A percentile compares a stretch with the other conserved stretches of the same genome.
phyloP scores from a whole-genome alignment of 805 yeast genomes.

The Candida mattraensis region DNA sequence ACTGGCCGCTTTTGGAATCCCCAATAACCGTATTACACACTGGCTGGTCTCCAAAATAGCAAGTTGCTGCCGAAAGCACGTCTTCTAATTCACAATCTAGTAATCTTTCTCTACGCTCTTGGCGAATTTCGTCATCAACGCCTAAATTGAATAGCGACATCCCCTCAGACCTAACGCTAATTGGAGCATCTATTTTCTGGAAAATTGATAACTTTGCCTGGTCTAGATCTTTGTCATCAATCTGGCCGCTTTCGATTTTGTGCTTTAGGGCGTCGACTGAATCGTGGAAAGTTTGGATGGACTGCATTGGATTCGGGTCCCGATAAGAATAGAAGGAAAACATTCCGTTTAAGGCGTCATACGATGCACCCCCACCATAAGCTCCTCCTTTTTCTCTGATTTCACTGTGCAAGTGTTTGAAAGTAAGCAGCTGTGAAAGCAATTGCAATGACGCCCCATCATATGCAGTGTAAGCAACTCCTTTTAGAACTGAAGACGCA shows the following conservation, averaged over 20 bases:
- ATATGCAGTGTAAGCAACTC: slow-evolving; percentile 61
- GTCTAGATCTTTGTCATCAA: slow-evolving; percentile 60
- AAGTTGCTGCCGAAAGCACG: slow-evolving; percentile 32
- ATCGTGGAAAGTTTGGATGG: slow-evolving; percentile 57
- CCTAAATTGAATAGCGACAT: slow-evolving; percentile 62
- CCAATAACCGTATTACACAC: slow-evolving; percentile 14
- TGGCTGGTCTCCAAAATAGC: slow-evolving; percentile 2
- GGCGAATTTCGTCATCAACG: slow-evolving; percentile 76
- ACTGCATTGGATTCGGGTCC: slow-evolving; percentile 82
- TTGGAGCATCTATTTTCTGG: slow-evolving; percentile 90
- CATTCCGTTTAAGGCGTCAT: slow-evolving; percentile 76
- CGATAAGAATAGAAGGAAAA: slow-evolving; percentile 87
- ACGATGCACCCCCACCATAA: slow-evolving; percentile 92
- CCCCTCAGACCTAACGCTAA: slow-evolving; percentile 79
- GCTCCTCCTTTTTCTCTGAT: slow-evolving; percentile 97
- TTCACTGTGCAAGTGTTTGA: slow-evolving; percentile 82
- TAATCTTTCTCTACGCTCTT: slow-evolving; percentile 71
- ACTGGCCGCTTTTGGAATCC: slow-evolving; percentile 1
- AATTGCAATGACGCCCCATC: slow-evolving; percentile 89
- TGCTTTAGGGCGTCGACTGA: slow-evolving; percentile 48
- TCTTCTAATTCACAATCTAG: slow-evolving; percentile 66
- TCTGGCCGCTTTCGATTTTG: slow-evolving; percentile 22
- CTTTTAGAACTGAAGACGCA: slow-evolving; percentile 64
- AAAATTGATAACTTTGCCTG: slow-evolving; percentile 90
- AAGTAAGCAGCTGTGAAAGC: slow-evolving; percentile 75